A percentile compares a stretch with the other conserved stretches of the same genome.
phyloP scores from a whole-genome alignment of 345 rosid species.

The Rhodamnia argentea region DNA sequence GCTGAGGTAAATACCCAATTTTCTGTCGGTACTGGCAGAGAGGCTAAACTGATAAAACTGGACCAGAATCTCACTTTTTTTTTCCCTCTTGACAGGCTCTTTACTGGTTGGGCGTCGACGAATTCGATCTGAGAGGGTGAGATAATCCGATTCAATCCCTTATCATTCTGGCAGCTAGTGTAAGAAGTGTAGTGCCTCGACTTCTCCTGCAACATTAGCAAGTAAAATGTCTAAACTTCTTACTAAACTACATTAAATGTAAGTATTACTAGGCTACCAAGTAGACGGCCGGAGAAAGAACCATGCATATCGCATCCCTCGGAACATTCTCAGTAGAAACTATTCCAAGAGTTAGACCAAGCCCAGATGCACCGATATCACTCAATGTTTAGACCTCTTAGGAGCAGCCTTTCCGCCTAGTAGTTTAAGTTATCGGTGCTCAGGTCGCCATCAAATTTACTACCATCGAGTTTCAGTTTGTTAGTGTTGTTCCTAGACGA shows the following conservation, averaged over 20 bases:
- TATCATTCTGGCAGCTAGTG: background rate
- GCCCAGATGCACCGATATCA: background rate
- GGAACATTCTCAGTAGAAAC: background rate
- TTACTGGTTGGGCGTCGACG: slow-evolving; percentile 20
- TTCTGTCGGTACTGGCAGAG: background rate
- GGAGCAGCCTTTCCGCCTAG: background rate
- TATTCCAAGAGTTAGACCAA: background rate
- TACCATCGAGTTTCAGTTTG: background rate
- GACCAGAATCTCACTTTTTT: background rate
- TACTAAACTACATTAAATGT: background rate
- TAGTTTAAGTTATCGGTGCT: background rate
- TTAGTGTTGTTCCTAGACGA: background rate
- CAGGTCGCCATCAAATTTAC: background rate
- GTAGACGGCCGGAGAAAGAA: background rate
- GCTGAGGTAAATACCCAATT: slow-evolving; percentile 22
- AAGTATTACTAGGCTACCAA: background rate
- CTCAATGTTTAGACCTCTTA: background rate
- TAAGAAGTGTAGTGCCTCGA: background rate
- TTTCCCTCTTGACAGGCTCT: slow-evolving; percentile 20
- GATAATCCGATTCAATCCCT: background rate
- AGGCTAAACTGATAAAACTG: background rate
- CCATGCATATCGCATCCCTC: background rate
- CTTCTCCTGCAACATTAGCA: background rate
- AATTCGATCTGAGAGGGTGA: slow-evolving; percentile 38
- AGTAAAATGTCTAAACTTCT: background rate